Evolutionary conservation across 441 rosid genomes (phyloP).

Genomic region (Gossypium trilobum): DNA sequence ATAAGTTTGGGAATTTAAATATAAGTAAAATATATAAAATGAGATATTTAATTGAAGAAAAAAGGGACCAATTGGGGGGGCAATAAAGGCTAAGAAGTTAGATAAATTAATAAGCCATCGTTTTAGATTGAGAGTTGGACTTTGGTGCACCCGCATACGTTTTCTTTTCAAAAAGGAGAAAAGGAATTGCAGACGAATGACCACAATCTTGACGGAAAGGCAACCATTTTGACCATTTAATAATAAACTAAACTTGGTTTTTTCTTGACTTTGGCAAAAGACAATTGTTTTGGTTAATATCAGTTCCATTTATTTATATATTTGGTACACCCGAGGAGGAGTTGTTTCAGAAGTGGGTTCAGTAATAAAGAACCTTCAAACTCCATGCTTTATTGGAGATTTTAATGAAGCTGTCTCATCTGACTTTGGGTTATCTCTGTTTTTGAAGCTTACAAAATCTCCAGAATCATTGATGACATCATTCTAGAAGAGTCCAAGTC

Average conservation of each 20-base stretch:
- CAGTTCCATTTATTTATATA: background rate
- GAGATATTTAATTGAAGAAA: background rate
- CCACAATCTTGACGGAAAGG: background rate
- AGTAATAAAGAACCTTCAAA: background rate
- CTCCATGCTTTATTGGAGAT: background rate
- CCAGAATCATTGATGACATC: no score
- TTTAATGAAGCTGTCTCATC: background rate
- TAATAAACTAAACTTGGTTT: background rate
- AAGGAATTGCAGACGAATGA: background rate
- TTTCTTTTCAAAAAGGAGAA: background rate
- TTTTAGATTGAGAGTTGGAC: background rate
- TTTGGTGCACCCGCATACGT: background rate
- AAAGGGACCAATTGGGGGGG: background rate
- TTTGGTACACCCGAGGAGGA: background rate
- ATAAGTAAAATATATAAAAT: no score
- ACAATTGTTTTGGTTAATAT: background rate
- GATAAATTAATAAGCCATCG: background rate
- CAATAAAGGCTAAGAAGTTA: background rate
- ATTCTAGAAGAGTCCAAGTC: no score
- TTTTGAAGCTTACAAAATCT: no score
- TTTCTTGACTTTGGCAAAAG: slow-evolving; percentile 3
- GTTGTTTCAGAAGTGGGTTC: background rate
- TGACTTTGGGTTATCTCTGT: no score
- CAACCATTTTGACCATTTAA: background rate
- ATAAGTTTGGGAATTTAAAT: no score